Base-by-base conservation (phyloP, 1,139 yeast species). In the Kodamaea alishanica region DNA sequence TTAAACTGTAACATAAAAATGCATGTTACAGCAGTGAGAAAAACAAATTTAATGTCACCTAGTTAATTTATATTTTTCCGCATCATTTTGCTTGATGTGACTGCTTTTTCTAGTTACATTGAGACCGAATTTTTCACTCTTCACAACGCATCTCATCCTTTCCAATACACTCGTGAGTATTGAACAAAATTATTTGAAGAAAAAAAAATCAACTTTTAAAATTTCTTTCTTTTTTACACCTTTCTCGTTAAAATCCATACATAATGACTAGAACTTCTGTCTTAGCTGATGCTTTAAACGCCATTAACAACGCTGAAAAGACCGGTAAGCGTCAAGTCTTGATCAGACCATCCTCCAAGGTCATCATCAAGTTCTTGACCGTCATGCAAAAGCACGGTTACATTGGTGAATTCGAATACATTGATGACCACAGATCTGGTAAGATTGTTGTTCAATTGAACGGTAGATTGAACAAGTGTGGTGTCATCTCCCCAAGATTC, bases 371-470 rank as follows among this genome's bases (percentile, higher is more conserved):
- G 77, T 92, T 90, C 74, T 79, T 92, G 73, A 80, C 89, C 64
- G 98, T 92, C 58, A 90, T 92, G 87, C 98, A 92, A 79, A 89
- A 82, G 79, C 97, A 92, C 72, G 96, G 97, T 59, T 92, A 92
- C 92, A 90, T 92, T 77, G 97, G 95, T 61, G 98, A 92, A 75
- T 92, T 92, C 68, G 97, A 90, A 79, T 88, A 84, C 79, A 90
- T 90, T 60, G 97, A 90, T 66, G 97, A 90, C 79, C 97, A 90
- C 87, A 87, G 97, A 81, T 86, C 97, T 37, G 97, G 97, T 61
- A 90, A 90, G 79, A 86, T 90, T 56, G 97, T 92, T 48, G 88
- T 90, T 56, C 96, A 88, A 76, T 79, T 90, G 61, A 90, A 87
- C 78, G 97, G 97, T 70, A 88, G 97, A 79, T 81, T 90, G 66